A percentile compares a stretch with the other conserved stretches of the same genome.
Evolutionary conservation across 805 yeast species (phyloP).

Genomic region (Cyberlindnera misumaiensis): DNA sequence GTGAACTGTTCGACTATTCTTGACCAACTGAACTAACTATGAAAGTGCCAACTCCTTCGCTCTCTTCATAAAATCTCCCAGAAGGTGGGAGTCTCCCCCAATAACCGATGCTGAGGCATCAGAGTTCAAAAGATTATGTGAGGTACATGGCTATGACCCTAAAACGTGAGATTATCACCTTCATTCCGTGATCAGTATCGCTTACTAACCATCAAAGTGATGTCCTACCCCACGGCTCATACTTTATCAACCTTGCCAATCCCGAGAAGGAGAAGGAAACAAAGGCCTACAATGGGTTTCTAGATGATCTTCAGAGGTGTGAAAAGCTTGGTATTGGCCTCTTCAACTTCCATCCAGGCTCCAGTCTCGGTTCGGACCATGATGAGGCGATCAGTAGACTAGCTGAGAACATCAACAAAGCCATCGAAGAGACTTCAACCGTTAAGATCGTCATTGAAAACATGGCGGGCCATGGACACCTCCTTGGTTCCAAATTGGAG

Average conservation of each 20-base stretch:
- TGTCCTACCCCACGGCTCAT: constrained; percentile 90
- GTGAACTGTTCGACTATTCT: constrained; percentile 3
- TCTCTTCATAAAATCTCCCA: constrained; percentile 80
- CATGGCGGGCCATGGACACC: constrained; percentile 96
- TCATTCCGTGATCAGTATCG: not conserved
- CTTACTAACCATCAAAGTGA: constrained; percentile 32
- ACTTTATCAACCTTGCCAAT: constrained; percentile 86
- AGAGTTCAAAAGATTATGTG: constrained; percentile 60
- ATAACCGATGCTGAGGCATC: constrained; percentile 58
- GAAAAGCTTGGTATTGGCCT: constrained; percentile 78
- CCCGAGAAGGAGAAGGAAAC: constrained; percentile 76
- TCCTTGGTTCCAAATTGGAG: constrained; percentile 75
- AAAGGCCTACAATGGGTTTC: constrained; percentile 67
- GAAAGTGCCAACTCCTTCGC: constrained; percentile 76
- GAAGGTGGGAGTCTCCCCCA: constrained; percentile 85
- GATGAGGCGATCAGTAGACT: constrained; percentile 54
- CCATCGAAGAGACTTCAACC: constrained; percentile 62
- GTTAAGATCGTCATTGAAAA: constrained; percentile 91
- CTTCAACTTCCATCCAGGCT: constrained; percentile 93
- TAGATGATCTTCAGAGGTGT: constrained; percentile 85
- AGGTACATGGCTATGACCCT: constrained; percentile 60
- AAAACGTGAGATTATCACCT: constrained; percentile 29
- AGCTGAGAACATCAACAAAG: constrained; percentile 76
- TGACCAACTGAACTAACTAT: constrained; percentile 1
- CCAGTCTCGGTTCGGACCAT: constrained; percentile 70